Evolutionary conservation across 306 rosid genomes (phyloP).

Genomic region (Rosa rugosa): DNA sequence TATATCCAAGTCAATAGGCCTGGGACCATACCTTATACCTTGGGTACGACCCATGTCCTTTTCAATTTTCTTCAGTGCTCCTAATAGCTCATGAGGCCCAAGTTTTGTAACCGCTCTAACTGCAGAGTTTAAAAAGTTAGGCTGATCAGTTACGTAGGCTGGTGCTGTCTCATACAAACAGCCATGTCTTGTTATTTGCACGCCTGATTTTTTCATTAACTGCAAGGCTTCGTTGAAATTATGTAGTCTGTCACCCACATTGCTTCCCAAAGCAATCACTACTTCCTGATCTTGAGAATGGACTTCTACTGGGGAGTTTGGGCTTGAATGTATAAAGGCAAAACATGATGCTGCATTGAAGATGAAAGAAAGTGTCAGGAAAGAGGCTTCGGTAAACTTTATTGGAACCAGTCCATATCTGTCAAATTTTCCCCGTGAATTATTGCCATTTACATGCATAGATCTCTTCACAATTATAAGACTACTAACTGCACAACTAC

Average conservation of each 20-base stretch:
- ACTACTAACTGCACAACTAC: background rate
- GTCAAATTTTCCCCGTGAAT: background rate
- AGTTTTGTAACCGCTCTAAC: slow-evolving; percentile 77
- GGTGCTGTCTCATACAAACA: slow-evolving; percentile 93
- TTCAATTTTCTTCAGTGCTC: slow-evolving; percentile 70
- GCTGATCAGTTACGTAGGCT: slow-evolving; percentile 82
- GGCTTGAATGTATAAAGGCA: slow-evolving; percentile 44
- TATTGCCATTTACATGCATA: background rate
- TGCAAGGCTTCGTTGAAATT: slow-evolving; percentile 80
- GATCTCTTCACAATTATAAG: background rate
- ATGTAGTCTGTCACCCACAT: slow-evolving; percentile 73
- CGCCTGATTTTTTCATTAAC: slow-evolving; percentile 66
- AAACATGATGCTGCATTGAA: slow-evolving; percentile 42
- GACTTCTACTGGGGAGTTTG: slow-evolving; percentile 48
- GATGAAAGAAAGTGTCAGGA: slow-evolving; percentile 23
- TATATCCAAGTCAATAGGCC: slow-evolving; percentile 89
- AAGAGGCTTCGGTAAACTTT: slow-evolving; percentile 3
- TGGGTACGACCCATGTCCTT: slow-evolving; percentile 67
- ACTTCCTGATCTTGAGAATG: slow-evolving; percentile 78
- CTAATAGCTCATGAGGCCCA: slow-evolving; percentile 80
- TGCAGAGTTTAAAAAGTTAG: slow-evolving; percentile 86
- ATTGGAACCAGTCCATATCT: background rate
- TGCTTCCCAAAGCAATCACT: slow-evolving; percentile 90
- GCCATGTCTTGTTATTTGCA: slow-evolving; percentile 70
- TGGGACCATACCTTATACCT: slow-evolving; percentile 89